Base-by-base conservation (phyloP, 2,329 filamentous ascomycete genomes). In the Penicillium capsulatum region DNA sequence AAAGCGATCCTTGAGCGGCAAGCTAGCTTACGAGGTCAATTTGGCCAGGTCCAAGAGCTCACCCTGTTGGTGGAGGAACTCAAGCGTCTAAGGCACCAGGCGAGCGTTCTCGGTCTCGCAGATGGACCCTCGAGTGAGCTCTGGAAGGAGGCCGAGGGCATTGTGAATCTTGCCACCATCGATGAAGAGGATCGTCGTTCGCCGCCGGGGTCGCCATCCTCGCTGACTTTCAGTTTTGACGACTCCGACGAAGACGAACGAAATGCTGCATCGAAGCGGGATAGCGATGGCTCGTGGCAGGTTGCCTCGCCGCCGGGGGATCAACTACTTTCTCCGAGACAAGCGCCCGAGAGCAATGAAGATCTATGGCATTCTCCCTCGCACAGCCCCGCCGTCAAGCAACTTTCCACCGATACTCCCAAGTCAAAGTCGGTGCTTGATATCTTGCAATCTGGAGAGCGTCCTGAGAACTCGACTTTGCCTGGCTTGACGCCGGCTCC, bases 101-200 rank as follows among this genome's bases (percentile, higher is more conserved):
- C 77, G 15, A 68, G 69, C 26, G 60, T 67, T 27, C 64, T 81
- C 30, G 69, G 72, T 31, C 69, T 83, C 40, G 56, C 79, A 11
- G 65, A 73, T 16, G 76, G 76, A 2, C 64, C 70, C 3, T 73
- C 77, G 16, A 67, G 68, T 34, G 69, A 71, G 31, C 66, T 79
- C 20, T 83, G 79, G 79, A 74, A 75, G 53, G 79, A 83, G 59
- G 79, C 81, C 13, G 79, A 81, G 53, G 78, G 76, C 9, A 83
- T 83, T 64, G 80, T 83, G 42, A 79, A 81, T 48, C 67, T 83
- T 35, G 80, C 80, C 19, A 81, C 81, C 31, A 72, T 82, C 47
- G 78, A 77, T 32, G 77, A 81, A 17, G 76, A 80, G 42, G 67
- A 73, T 14, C 67, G 70, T 15, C 55, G 66, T 22, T 66, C 69